A percentile compares a stretch with the other conserved stretches of the same genome.
Evolutionary conservation across 192 early-diverging fungal species (phyloP).

Genomic region (Coemansia sp.): DNA sequence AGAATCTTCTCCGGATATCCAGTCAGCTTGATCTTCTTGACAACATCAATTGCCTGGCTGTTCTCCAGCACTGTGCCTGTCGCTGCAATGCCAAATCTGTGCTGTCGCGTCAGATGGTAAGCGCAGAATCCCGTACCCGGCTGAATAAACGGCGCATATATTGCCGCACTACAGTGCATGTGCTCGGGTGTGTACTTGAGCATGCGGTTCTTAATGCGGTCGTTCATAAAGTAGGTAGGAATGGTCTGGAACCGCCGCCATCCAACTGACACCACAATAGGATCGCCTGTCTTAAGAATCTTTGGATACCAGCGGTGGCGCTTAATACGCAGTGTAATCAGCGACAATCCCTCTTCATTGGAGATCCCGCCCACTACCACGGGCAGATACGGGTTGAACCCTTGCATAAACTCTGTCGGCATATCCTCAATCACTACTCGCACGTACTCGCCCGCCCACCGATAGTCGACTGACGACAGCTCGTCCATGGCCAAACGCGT

Average conservation of each 20-base stretch:
- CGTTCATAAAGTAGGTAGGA: slow-evolving; percentile 89
- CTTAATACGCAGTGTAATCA: slow-evolving; percentile 95
- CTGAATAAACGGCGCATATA: slow-evolving; percentile 93
- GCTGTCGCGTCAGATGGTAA: slow-evolving; percentile 58
- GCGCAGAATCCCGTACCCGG: slow-evolving; percentile 98
- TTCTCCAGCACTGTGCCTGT: slow-evolving; percentile 95
- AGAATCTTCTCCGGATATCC: slow-evolving; percentile 92
- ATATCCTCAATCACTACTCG: slow-evolving; percentile 86
- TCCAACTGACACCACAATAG: slow-evolving; percentile 94
- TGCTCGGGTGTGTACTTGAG: slow-evolving; percentile 99
- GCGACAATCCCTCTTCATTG: slow-evolving; percentile 90
- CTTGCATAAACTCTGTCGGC: slow-evolving; percentile 91
- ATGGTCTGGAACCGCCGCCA: slow-evolving; percentile 98
- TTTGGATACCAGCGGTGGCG: slow-evolving; percentile 95
- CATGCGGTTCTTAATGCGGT: slow-evolving; percentile 93
- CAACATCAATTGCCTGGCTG: slow-evolving; percentile 88
- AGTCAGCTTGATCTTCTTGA: slow-evolving; percentile 99
- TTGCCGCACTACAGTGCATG: slow-evolving; percentile 97
- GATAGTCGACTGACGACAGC: slow-evolving; percentile 86
- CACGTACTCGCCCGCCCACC: slow-evolving; percentile 90
- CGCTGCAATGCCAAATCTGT: slow-evolving; percentile 93
- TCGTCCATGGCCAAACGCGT: slow-evolving; percentile 88
- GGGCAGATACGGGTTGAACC: slow-evolving; percentile 89
- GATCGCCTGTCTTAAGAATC: slow-evolving; percentile 97
- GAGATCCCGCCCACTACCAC: slow-evolving; percentile 86